These are phyloP conservation scores for Phaeotremella skinneri DNA, from an alignment of 768 basidiomycete genomes.

Conservation along the genomic window DNA sequence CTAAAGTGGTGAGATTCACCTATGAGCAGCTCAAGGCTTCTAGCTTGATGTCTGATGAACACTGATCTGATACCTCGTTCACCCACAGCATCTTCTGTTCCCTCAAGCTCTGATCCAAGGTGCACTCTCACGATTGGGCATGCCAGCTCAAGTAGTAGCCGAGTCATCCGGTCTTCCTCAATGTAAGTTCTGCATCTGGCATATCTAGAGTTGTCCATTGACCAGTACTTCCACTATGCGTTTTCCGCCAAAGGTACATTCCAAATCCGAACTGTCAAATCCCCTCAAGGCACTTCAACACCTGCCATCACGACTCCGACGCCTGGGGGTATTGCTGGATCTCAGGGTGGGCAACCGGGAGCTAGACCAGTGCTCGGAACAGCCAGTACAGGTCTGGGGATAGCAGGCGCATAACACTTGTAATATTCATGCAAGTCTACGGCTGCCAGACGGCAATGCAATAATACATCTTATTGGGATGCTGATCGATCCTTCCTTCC, in stretches of 20 bases:
- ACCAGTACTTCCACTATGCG: no score
- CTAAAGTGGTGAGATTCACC: conserved; percentile 62
- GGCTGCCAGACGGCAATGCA: no score
- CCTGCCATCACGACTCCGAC: conserved; percentile 12
- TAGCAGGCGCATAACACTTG: conserved; percentile 11
- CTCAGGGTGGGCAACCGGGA: not conserved
- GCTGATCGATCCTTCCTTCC: no score
- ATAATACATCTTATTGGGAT: no score
- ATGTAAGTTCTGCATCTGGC: conserved; percentile 57
- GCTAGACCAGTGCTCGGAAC: not conserved
- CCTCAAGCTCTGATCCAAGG: conserved; percentile 82
- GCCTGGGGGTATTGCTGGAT: conserved; percentile 6
- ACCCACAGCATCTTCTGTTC: conserved; percentile 69
- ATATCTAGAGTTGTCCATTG: no score
- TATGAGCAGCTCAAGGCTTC: not conserved
- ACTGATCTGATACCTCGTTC: conserved; percentile 1
- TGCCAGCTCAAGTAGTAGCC: conserved; percentile 68
- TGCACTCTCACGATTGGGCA: conserved; percentile 72
- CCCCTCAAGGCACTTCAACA: not conserved
- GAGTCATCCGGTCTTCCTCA: conserved; percentile 81
- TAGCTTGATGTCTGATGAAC: not conserved
- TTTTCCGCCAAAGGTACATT: conserved; percentile 37
- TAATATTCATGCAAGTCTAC: no score
- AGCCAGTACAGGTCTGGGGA: conserved; percentile 16
- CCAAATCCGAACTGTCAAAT: conserved; percentile 45